Evolutionary conservation across 2,329 filamentous ascomycete genomes (phyloP), one percentile per base, ranked within the genome.

Genomic region (Fusarium devonianum): DNA sequence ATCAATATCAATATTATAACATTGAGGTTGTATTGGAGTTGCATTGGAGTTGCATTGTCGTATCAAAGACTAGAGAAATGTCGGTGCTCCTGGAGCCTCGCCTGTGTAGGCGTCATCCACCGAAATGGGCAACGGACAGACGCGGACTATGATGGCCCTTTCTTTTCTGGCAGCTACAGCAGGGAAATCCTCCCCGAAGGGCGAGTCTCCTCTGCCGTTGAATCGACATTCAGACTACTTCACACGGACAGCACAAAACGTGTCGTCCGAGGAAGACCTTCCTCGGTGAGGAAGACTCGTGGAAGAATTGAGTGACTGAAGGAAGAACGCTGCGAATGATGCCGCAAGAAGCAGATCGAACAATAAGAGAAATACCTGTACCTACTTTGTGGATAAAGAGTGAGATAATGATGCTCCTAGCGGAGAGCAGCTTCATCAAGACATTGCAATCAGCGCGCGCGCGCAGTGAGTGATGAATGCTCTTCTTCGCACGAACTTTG

Each of bases 141-240:
- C 76, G 69, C 65, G 77, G 77, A 80, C 77, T 80, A 80, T 80
- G 77, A 80, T 77, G 77, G 77, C 72, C 76, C 77, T 66, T 69
- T 63, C 68, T 60, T 42, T 63, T 79, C 72, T 79, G 62, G 77
- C 76, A 79, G 69, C 69, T 61, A 46, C 49, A 47, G 53, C 44
- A 63, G 35, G 25, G 13, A 37, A 38, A 13, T 16, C 34, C 53
- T 30, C 35, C 39, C 51, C 22, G 29, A 53, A 43, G 38, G 40
- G 28, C 18, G 17, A 43, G 35, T 45, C 49, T 11, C 7, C 22
- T 11, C 9, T 29, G 44, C 40, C 23, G 41, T 47, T 39, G 36
- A 61, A 52, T 53, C 41, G 41, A 40, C 60, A 53, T 58, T 70
- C 70, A 72, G 69, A 71, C 71, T 61, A 63, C 70, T 69, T 69